These are phyloP conservation scores for Austroboletus niveus DNA, from an alignment of 1,284 basidiomycete genomes.

Conservation along the genomic window DNA sequence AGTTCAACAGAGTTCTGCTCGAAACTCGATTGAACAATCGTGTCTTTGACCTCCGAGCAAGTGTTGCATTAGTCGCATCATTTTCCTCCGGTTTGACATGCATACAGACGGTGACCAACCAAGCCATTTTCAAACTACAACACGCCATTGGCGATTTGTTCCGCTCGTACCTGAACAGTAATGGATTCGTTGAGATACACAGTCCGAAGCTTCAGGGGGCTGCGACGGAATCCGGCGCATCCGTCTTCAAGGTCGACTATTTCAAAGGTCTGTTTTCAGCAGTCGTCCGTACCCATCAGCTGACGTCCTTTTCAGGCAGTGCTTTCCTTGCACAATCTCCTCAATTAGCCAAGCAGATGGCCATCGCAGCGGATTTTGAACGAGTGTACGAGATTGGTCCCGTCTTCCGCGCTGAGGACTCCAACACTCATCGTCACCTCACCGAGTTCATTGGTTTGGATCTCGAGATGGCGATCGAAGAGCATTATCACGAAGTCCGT, in stretches of 20 bases:
- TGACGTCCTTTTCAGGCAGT: slow-evolving; percentile 48
- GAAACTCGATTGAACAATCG: slow-evolving; percentile 96
- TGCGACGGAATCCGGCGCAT: slow-evolving; percentile 95
- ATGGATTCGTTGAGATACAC: slow-evolving; percentile 93
- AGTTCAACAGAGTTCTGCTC: slow-evolving; percentile 75
- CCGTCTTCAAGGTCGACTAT: slow-evolving; percentile 97
- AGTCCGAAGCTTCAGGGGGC: slow-evolving; percentile 97
- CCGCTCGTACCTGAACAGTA: slow-evolving; percentile 76
- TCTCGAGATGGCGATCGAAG: slow-evolving; percentile 98
- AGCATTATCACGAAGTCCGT: slow-evolving; percentile 97
- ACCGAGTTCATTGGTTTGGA: slow-evolving; percentile 99
- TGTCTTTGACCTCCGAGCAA: slow-evolving; percentile 87
- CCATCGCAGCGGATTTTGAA: slow-evolving; percentile 97
- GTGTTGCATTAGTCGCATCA: slow-evolving; percentile 24
- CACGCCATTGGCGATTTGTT: slow-evolving; percentile 88
- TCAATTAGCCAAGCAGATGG: slow-evolving; percentile 99
- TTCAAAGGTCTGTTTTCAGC: slow-evolving; percentile 78
- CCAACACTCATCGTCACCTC: slow-evolving; percentile 96
- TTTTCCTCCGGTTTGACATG: slow-evolving; percentile 10
- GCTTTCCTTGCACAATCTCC: slow-evolving; percentile 97
- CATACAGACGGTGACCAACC: slow-evolving; percentile 86
- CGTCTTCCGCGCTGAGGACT: slow-evolving; percentile 98
- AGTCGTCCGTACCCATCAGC: background rate
- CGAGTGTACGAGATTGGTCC: slow-evolving; percentile 96
- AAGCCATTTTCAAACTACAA: slow-evolving; percentile 94